Evolutionary conservation across 768 basidiomycete species (phyloP).

Genomic region (Lentinula detonsa): DNA sequence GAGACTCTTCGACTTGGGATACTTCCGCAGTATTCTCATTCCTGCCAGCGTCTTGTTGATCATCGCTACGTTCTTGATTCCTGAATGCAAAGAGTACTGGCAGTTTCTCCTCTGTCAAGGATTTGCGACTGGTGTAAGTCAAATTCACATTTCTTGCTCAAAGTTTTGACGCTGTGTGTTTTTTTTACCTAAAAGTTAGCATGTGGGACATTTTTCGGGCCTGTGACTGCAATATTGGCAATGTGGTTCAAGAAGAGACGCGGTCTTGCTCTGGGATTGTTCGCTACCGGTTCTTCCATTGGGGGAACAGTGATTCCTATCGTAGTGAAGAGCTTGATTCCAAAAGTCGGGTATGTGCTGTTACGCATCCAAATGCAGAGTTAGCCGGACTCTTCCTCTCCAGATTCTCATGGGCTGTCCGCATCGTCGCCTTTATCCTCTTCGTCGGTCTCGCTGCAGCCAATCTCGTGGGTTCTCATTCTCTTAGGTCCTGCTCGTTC

Average conservation of each 20-base stretch:
- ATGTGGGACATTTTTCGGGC: slow-evolving; percentile 57
- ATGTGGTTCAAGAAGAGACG: slow-evolving; percentile 71
- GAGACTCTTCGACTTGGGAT: slow-evolving; percentile 69
- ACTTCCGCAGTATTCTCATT: slow-evolving; percentile 46
- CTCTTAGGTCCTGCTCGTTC: too few species aligned
- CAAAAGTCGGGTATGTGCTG: slow-evolving; percentile 31
- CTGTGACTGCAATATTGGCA: slow-evolving; percentile 50
- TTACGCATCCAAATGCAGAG: background rate
- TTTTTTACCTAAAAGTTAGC: slow-evolving; percentile 24
- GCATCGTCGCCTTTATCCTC: slow-evolving; percentile 62
- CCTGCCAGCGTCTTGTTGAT: slow-evolving; percentile 46
- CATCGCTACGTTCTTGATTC: slow-evolving; percentile 54
- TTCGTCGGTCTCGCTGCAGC: slow-evolving; percentile 43
- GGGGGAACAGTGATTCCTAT: slow-evolving; percentile 71
- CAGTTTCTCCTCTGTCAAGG: slow-evolving; percentile 77
- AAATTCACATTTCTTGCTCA: background rate
- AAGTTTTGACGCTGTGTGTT: slow-evolving; percentile 14
- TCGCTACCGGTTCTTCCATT: slow-evolving; percentile 59
- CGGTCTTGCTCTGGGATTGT: slow-evolving; percentile 55
- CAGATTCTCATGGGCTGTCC: slow-evolving; percentile 78
- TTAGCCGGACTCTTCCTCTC: background rate
- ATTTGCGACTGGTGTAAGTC: slow-evolving; percentile 53
- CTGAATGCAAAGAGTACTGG: slow-evolving; percentile 71
- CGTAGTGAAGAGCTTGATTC: slow-evolving; percentile 48
- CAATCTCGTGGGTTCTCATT: slow-evolving; percentile 36